Percentiles rank a stretch among this genome's conserved stretches.
Evolutionary conservation across 2,329 filamentous ascomycete genomes (phyloP).

Genomic region (Blumeria graminis): DNA sequence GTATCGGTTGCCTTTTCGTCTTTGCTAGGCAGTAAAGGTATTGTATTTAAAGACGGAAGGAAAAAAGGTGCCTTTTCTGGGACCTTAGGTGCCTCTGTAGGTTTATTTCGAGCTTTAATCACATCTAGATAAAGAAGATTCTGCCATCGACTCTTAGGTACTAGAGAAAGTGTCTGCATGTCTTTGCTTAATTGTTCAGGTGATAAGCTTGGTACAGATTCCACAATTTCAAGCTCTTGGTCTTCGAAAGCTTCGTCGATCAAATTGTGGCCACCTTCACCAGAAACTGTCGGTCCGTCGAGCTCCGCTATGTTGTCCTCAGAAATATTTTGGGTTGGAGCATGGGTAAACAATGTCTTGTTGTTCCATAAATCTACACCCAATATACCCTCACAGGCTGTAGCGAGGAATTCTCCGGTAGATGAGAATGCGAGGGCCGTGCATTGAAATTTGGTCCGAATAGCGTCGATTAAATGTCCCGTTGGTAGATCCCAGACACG

Average conservation of each 20-base stretch:
- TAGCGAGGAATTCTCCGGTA: slow-evolving; percentile 86
- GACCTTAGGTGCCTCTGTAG: slow-evolving; percentile 69
- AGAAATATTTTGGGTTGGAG: slow-evolving; percentile 64
- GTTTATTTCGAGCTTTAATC: slow-evolving; percentile 80
- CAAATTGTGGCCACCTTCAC: slow-evolving; percentile 53
- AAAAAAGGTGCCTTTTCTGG: slow-evolving; percentile 95
- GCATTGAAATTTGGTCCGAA: slow-evolving; percentile 55
- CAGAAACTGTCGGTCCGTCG: slow-evolving; percentile 49
- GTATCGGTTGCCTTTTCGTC: slow-evolving; percentile 14
- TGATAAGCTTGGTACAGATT: slow-evolving; percentile 27
- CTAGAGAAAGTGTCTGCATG: slow-evolving; percentile 69
- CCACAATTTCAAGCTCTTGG: slow-evolving; percentile 24
- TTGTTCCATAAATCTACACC: slow-evolving; percentile 96
- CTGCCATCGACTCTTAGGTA: slow-evolving; percentile 84
- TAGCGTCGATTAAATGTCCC: slow-evolving; percentile 81
- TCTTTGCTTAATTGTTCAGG: slow-evolving; percentile 60
- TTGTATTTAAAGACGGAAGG: slow-evolving; percentile 39
- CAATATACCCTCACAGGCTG: slow-evolving; percentile 55
- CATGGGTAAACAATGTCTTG: slow-evolving; percentile 68
- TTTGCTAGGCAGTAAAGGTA: slow-evolving; percentile 6
- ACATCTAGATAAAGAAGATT: slow-evolving; percentile 77
- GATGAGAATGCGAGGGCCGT: slow-evolving; percentile 68
- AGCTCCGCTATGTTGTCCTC: slow-evolving; percentile 47
- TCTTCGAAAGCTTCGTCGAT: slow-evolving; percentile 53
- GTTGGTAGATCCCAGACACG: slow-evolving; percentile 92